These are phyloP conservation scores for Fusarium subglutinans DNA, from an alignment of 2,329 filamentous ascomycete species.

Conservation along the genomic window DNA sequence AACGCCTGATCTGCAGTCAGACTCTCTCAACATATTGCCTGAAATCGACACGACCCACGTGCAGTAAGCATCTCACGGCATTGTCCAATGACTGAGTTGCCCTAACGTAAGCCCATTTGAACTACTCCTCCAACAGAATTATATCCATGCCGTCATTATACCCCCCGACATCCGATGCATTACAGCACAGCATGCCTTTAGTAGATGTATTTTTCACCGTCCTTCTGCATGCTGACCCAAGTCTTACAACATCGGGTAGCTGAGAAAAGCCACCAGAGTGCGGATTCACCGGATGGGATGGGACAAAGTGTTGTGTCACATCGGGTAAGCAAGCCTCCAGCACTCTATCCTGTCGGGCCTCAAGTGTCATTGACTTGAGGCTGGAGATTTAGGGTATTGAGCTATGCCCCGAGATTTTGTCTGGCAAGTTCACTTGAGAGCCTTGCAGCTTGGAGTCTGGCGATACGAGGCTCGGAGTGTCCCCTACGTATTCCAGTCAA, in stretches of 20 bases:
- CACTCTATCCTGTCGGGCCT: conserved; percentile 5
- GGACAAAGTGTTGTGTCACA: conserved; percentile 1
- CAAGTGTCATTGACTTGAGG: neutral
- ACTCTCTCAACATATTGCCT: conserved; percentile 10
- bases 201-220: neutral
- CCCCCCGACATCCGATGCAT: conserved; percentile 14
- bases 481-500: neutral
- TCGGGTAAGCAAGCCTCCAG: conserved; percentile 20
- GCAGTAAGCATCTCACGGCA: conserved; percentile 1
- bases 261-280: neutral
- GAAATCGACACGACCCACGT: conserved; percentile 7
- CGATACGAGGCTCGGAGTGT: neutral
- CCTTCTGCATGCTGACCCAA: conserved; percentile 7
- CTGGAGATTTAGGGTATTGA: conserved; percentile 3
- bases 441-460: neutral
- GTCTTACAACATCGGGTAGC: conserved; percentile 9
- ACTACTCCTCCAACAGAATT: neutral
- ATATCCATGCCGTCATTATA: conserved; percentile 19
- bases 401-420: conserved; percentile 4
- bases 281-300: conserved; percentile 6
- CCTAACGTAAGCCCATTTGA: neutral
- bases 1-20: conserved; percentile 14
- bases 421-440: neutral
- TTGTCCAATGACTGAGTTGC: neutral
- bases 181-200: neutral